Conservation (phyloP, 1,284 basidiomycete genomes). For the Leucoagaricus sp. region DNA sequence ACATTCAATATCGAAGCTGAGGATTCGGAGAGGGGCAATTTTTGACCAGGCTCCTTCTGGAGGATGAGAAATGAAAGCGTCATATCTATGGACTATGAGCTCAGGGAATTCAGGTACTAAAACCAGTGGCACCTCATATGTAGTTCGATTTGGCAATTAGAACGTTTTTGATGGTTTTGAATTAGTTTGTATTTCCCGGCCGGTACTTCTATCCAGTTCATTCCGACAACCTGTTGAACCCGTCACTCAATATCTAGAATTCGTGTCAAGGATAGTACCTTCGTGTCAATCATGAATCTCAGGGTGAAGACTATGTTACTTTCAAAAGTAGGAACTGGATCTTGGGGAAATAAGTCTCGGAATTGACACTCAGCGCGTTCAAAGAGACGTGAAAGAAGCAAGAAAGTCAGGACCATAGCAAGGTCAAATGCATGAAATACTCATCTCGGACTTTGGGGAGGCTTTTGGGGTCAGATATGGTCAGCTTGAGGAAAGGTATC, state of each 20-base stretch:
- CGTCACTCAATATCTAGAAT: neutral
- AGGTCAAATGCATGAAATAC: constrained; percentile 36
- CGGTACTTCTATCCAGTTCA: constrained; percentile 96
- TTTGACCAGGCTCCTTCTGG: constrained; percentile 90
- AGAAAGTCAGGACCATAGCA: constrained; percentile 21
- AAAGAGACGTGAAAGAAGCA: constrained; percentile 67
- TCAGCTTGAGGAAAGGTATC: constrained; percentile 84
- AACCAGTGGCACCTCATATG: constrained; percentile 40
- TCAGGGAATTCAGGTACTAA: neutral
- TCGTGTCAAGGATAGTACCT: constrained; percentile 46
- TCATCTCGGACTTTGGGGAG: constrained; percentile 90
- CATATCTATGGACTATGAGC: constrained; percentile 53
- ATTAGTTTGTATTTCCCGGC: constrained; percentile 77
- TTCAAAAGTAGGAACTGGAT: constrained; percentile 73
- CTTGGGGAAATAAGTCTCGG: constrained; percentile 61
- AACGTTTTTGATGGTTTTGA: constrained; percentile 58
- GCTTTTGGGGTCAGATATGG: constrained; percentile 67
- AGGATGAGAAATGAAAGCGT: constrained; percentile 83
- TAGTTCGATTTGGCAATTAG: constrained; percentile 87
- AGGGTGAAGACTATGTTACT: constrained; percentile 89
- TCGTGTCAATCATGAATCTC: constrained; percentile 96
- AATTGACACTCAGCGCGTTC: constrained; percentile 83
- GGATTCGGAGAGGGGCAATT: constrained; percentile 86
- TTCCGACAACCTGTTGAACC: constrained; percentile 76
- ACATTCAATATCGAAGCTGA: constrained; percentile 98